Conservation (phyloP, 2,329 filamentous ascomycete species). For the Colletotrichum nymphaeae region DNA sequence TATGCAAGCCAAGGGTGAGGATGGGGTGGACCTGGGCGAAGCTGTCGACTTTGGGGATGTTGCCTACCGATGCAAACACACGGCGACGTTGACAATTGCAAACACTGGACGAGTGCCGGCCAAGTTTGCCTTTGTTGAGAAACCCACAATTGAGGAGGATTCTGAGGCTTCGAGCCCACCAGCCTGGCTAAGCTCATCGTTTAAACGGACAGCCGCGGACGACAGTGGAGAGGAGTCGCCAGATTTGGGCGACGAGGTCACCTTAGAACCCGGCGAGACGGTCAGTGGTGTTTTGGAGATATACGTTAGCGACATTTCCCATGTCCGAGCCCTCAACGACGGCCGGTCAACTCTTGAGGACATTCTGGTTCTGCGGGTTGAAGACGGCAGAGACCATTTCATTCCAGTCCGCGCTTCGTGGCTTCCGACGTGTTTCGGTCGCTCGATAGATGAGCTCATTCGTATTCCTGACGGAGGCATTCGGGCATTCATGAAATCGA, state of each 20-base stretch:
- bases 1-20: conserved; percentile 35
- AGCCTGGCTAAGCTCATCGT: conserved; percentile 77
- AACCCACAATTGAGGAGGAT: conserved; percentile 64
- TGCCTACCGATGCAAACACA: conserved; percentile 73
- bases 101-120: conserved; percentile 90
- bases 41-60: conserved; percentile 84
- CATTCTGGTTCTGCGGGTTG: conserved; percentile 86
- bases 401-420: conserved; percentile 83
- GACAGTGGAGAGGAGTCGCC: conserved; percentile 44
- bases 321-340: conserved; percentile 79
- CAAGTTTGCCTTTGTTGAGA: conserved; percentile 82
- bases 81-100: conserved; percentile 81
- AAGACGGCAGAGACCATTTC: conserved; percentile 90
- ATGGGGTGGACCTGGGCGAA: conserved; percentile 55
- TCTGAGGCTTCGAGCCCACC: conserved; percentile 53
- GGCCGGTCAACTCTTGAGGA: conserved; percentile 78
- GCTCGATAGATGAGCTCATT: conserved; percentile 89
- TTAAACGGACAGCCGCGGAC: conserved; percentile 62
- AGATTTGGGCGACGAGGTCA: conserved; percentile 63
- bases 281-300: conserved; percentile 76
- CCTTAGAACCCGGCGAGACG: conserved; percentile 87
- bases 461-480: conserved; percentile 86
- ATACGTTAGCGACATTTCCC: conserved; percentile 70
- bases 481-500: conserved; percentile 58
- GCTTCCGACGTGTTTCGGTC: conserved; percentile 84